phyloP scores from a whole-genome alignment of 2,329 filamentous ascomycete genomes.

The Drechslerella dactyloides region DNA sequence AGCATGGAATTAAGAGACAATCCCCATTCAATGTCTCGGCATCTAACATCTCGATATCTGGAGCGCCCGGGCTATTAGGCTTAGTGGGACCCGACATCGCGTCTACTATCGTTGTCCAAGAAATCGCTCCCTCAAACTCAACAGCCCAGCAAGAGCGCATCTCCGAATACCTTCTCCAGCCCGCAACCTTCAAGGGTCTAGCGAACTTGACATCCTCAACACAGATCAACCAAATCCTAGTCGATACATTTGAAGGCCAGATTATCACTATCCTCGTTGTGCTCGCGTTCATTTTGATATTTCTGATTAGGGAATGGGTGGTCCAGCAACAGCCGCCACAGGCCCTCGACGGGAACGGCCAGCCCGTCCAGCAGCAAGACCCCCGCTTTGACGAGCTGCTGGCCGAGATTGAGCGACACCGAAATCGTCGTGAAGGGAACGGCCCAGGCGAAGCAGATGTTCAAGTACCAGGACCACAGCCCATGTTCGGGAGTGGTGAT shows the following conservation, averaged over 20 bases:
- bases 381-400: conserved; percentile 43
- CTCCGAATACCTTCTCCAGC: conserved; percentile 35
- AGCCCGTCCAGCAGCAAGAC: conserved; percentile 44
- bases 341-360: conserved; percentile 55
- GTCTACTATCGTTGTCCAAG: conserved; percentile 22
- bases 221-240: conserved; percentile 75
- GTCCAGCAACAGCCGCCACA: conserved; percentile 95
- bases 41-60: conserved; percentile 29
- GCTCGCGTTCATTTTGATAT: conserved; percentile 93
- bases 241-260: conserved; percentile 88
- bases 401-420: conserved; percentile 39
- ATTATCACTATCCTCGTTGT: conserved; percentile 92
- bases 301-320: conserved; percentile 95
- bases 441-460: conserved; percentile 20
- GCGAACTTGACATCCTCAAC: conserved; percentile 70
- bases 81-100: conserved; percentile 37
- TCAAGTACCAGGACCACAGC: conserved; percentile 15
- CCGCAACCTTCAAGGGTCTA: conserved; percentile 34
- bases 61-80: conserved; percentile 24
- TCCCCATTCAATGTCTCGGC: conserved; percentile 20
- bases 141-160: conserved; percentile 22
- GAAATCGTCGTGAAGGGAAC: conserved; percentile 36
- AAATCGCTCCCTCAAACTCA: conserved; percentile 12
- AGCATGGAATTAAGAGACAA: conserved; percentile 13
- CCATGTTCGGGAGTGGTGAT: conserved; percentile 42